phyloP scores from a whole-genome alignment of 495 filamentous ascomycete genomes.

The Annulohypoxylon bovei region DNA sequence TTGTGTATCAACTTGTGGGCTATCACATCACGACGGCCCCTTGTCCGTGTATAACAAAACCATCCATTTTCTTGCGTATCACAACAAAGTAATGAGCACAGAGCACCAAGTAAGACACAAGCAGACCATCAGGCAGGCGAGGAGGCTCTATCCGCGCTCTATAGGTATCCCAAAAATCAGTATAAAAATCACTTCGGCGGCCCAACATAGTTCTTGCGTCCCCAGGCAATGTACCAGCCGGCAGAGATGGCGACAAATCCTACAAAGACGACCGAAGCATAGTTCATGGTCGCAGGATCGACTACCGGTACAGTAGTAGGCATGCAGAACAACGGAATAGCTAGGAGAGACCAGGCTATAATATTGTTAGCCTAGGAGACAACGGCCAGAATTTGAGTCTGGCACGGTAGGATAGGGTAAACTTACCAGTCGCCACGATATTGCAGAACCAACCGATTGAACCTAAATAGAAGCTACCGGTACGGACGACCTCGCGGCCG shows the following conservation, averaged over 20 bases:
- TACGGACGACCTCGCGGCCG: slow-evolving; percentile 60
- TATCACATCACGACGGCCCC: slow-evolving; percentile 12
- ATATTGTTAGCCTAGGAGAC: slow-evolving; percentile 29
- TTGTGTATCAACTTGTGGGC: slow-evolving; percentile 15
- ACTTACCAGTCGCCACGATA: slow-evolving; percentile 64
- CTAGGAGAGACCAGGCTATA: slow-evolving; percentile 68
- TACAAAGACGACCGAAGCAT: slow-evolving; percentile 71
- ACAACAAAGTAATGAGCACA: slow-evolving; percentile 6
- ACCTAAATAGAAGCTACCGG: slow-evolving; percentile 65
- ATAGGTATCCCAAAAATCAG: not conserved
- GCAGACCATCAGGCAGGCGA: not conserved
- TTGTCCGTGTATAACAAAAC: slow-evolving; percentile 3
- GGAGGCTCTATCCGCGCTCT: slow-evolving; percentile 1
- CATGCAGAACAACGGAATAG: slow-evolving; percentile 73
- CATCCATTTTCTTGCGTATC: slow-evolving; percentile 27
- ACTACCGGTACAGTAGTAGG: slow-evolving; percentile 69
- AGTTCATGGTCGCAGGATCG: slow-evolving; percentile 69
- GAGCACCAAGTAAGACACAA: not conserved
- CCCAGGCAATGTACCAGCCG: slow-evolving; percentile 61
- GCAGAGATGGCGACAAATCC: slow-evolving; percentile 64
- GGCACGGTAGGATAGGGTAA: not conserved
- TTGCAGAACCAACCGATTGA: slow-evolving; percentile 66
- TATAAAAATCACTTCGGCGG: slow-evolving; percentile 61
- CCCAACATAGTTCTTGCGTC: slow-evolving; percentile 74
- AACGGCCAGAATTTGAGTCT: slow-evolving; percentile 1